Evolutionary conservation across 2,329 filamentous ascomycete species (phyloP), one percentile per base, ranked within the genome.

Genomic region (Alternaria sp.): DNA sequence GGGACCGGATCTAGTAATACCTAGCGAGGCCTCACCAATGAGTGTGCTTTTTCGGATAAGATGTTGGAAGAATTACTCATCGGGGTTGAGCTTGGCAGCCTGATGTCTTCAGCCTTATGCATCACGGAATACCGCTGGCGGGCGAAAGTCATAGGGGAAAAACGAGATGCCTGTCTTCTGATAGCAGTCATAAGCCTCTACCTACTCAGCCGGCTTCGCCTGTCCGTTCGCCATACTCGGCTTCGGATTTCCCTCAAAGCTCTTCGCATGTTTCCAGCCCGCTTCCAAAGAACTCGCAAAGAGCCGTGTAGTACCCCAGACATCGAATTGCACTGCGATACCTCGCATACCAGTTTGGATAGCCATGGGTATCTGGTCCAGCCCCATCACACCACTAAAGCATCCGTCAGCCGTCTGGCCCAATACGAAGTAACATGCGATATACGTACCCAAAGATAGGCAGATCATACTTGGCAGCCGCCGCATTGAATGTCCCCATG

Each of bases 251-350:
- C 62, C 62, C 19, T 65, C 72, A 19, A 65, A 64, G 25, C 65
- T 30, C 66, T 74, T 72, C 26, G 65, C 69, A 52, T 59, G 28
- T n/a, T 62, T 67, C 45, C 64, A 70, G 5, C 66, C 70, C 32
- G 61, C 52, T 43, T 66, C 62, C 58, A 75, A 54, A 10, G 66
- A 65, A 10, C 50, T 59, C 11, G 68, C 60, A 6, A 73, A 49
- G 47, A 74, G 46, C 26, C 65, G 65, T 7, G 70, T 63, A 21
- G 73, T 55, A 1, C 64, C 69, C 73, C 73, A 74, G n/a, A 71
- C 63, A 61, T 73, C 71, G 23, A 73, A 74, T n/a, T 70, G 63
- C 45, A 74, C 69, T 19, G 59, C 69, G 54, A 75, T 70, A 10
- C 64, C 65, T 5, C 67, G 55, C 43, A 62, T 65, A 2, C 73